These are phyloP conservation scores for Extremus antarcticus DNA, from an alignment of 495 filamentous ascomycete genomes.

Conservation along the genomic window DNA sequence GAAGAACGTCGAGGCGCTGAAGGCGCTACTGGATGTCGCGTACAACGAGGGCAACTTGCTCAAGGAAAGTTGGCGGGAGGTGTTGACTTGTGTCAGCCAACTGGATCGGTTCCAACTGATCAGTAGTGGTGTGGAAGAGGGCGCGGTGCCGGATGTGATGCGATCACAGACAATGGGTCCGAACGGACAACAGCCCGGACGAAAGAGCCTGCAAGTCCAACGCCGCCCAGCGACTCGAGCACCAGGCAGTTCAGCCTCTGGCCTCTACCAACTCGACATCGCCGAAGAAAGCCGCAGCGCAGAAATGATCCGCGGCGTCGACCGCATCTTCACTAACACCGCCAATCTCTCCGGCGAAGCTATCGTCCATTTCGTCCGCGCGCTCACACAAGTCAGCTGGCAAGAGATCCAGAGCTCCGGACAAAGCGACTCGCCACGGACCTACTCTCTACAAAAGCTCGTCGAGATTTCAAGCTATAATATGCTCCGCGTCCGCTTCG, in stretches of 20 bases:
- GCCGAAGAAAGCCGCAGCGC: conserved; percentile 85
- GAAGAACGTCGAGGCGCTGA: conserved; percentile 92
- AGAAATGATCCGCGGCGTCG: conserved; percentile 84
- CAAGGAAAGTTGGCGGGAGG: conserved; percentile 84
- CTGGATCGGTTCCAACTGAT: conserved; percentile 94
- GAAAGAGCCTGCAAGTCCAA: conserved; percentile 56
- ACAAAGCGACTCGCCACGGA: conserved; percentile 85
- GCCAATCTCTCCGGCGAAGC: conserved; percentile 87
- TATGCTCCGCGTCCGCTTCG: conserved; percentile 94
- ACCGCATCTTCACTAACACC: conserved; percentile 91
- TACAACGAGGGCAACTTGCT: conserved; percentile 84
- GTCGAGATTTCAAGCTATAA: conserved; percentile 99
- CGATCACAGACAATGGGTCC: conserved; percentile 54
- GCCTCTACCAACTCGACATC: conserved; percentile 70
- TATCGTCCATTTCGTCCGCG: conserved; percentile 93
- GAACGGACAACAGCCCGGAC: conserved; percentile 26
- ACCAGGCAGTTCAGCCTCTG: conserved; percentile 43
- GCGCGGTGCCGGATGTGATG: conserved; percentile 82
- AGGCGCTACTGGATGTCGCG: conserved; percentile 79
- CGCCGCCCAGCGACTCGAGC: conserved; percentile 47
- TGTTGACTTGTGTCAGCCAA: conserved; percentile 90
- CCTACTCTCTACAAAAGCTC: conserved; percentile 92
- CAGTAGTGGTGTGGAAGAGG: conserved; percentile 85
- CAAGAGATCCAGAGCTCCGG: conserved; percentile 96
- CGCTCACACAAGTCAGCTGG: conserved; percentile 93